Base-by-base conservation (phyloP, 169 alveolate species). In the Perkinsus olseni region DNA sequence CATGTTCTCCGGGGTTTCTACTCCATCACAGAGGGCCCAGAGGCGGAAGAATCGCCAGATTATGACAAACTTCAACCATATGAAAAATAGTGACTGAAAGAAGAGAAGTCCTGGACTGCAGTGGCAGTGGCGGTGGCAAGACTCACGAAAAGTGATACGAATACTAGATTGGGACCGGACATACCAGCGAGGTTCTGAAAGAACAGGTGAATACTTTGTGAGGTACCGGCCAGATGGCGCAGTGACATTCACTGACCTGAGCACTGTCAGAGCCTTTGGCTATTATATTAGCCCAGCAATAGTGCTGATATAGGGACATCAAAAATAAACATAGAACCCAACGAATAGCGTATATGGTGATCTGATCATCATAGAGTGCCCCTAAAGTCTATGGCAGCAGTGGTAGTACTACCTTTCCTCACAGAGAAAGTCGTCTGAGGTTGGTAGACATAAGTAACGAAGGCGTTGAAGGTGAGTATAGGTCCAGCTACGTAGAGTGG, bases 401-500 rank as follows among this genome's bases (percentile, higher is more conserved):
- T 24, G 8, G n/a, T 6, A 91, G 48, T 45, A 39, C 38, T 45
- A 39, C 31, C 37, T 21, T n/a, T 38, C 38, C 11, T 91, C n/a
- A n/a, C n/a, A n/a, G 93, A 48, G 40, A 6, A 10, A 4, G 92
- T 13, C 39, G 45, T 37, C 92, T 94, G 40, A 11, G 93, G 94
- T 74, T 39, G 45, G 92, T 93, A 93, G 38, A 93, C 92, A 93
- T 94, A 96, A 45, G 95, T 94, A 91, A 93, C 95, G 93, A 93
- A 96, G 21, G 97, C 96, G 94, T 96, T 95, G 91, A 82, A 96
- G 11, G 95, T 93, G 24, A 93, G 91, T 13, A 93, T 94, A 17
- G 98, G 98, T 0, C 98, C 98, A 36, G 97, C 95, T 34, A 96
- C 92, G 91, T 95, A 95, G 38, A 96, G 91, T 28, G 98, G 98